Base-by-base conservation (phyloP, 179 eudicot genomes). In the Nepenthes alata region DNA sequence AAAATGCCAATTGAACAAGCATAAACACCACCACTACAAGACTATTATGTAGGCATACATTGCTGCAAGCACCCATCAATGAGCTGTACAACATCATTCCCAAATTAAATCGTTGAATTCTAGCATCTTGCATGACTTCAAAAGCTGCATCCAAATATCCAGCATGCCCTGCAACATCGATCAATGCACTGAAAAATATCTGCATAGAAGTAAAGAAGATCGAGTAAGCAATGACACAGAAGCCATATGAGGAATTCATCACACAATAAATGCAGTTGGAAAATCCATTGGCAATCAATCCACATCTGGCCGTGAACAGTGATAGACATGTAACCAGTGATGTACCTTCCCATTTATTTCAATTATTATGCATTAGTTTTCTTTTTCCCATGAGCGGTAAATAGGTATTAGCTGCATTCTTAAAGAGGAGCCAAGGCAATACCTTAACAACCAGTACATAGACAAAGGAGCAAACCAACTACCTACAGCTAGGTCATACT, bases 21-120 rank as follows among this genome's bases (percentile, higher is more conserved):
- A 41, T 51, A 9, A 44, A 39, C 9, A 37, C 11, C 53, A 11
- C 4, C 12, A 38, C 5, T 15, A 35, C 16, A 38, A 45, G 50
- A 57, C 7, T 11, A 38, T 59, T 13, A 14, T 56, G 52, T 34
- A 25, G 70, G 66, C 88, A 73, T 81, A 94, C 99, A 60, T 82
- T 94, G 84, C 97, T 75, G 70, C 97, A 94, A 63, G 97, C 99
- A 64, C 99, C 99, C 99, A 94, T 94, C 83, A 94, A 77, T 37
- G 96, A 90, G 83, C 97, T 90, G 64, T 85, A 90, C 74, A 86
- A 67, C 67, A 87, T 75, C 60, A 80, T 75, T 62, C 99, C 97
- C 44, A 80, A 79, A 70, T 73, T 75, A 71, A 76, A 68, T 45
- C 91, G 86, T 58, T 74, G 82, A 60, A 69, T 65, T 65, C 68